phyloP scores from a whole-genome alignment of 1,284 basidiomycete species.

The Leccinum variabile region DNA sequence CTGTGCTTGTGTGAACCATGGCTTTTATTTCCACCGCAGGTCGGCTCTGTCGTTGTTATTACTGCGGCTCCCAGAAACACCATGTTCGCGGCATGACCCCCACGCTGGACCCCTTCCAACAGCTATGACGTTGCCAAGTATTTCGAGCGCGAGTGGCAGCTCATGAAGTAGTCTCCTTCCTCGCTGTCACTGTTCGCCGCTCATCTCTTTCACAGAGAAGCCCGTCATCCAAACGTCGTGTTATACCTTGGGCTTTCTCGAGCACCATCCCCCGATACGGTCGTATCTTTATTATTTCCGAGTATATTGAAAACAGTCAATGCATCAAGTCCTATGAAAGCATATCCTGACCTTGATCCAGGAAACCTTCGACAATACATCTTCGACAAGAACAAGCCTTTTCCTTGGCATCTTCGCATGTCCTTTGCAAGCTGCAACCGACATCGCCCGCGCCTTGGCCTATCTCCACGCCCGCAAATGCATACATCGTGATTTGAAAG shows the following conservation, averaged over 20 bases:
- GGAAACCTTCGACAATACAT: conserved; percentile 89
- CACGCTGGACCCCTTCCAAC: conserved; percentile 54
- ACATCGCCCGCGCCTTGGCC: conserved; percentile 91
- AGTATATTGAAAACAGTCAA: conserved; percentile 79
- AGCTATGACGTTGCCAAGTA: conserved; percentile 96
- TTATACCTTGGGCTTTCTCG: conserved; percentile 92
- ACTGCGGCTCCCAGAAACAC: too few species aligned
- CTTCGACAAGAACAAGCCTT: conserved; percentile 72
- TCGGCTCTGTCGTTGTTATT: too few species aligned
- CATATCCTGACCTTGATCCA: conserved; percentile 17
- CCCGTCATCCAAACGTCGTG: conserved; percentile 90
- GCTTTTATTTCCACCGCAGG: too few species aligned
- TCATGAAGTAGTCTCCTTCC: conserved; percentile 69
- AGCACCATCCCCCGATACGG: conserved; percentile 75
- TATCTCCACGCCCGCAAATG: conserved; percentile 94
- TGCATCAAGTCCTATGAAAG: not conserved
- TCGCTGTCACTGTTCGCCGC: not conserved
- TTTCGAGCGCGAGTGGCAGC: conserved; percentile 95
- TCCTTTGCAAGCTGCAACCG: conserved; percentile 92
- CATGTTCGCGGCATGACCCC: too few species aligned
- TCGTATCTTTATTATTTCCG: conserved; percentile 87
- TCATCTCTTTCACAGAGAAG: conserved; percentile 50
- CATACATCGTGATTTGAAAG: conserved; percentile 89
- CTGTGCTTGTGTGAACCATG: too few species aligned
- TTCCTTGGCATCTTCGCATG: conserved; percentile 89